Evolutionary conservation across 1,284 basidiomycete genomes (phyloP).

Genomic region (Omphalotus olearius): DNA sequence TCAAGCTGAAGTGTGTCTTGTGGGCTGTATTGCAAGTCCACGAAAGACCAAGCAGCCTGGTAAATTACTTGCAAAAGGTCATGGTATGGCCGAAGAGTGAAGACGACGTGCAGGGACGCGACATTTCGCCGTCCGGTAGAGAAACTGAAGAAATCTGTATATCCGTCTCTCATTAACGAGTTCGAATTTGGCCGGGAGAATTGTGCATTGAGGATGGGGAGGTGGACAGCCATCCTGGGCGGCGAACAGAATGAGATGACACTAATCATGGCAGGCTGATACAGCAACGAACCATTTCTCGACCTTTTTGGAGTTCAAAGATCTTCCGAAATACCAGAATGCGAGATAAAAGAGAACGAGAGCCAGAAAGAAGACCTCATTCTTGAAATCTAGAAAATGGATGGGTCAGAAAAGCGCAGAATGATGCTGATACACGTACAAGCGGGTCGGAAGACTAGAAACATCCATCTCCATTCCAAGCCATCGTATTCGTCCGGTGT

Average conservation of each 20-base stretch:
- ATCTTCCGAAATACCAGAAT: slow-evolving; percentile 51
- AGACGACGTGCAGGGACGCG: slow-evolving; percentile 72
- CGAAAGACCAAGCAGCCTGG: slow-evolving; percentile 56
- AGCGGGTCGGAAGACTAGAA: slow-evolving; percentile 79
- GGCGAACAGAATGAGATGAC: background rate
- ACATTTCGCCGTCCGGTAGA: slow-evolving; percentile 81
- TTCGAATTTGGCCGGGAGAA: slow-evolving; percentile 61
- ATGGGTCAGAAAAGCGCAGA: slow-evolving; percentile 10
- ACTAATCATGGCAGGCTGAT: background rate
- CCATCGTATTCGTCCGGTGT: slow-evolving; percentile 45
- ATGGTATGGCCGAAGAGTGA: slow-evolving; percentile 78
- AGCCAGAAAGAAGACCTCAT: slow-evolving; percentile 55
- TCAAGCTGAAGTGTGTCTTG: slow-evolving; percentile 71
- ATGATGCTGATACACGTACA: slow-evolving; percentile 36
- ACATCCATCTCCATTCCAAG: slow-evolving; percentile 66
- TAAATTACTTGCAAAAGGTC: slow-evolving; percentile 68
- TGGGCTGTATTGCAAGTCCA: slow-evolving; percentile 72
- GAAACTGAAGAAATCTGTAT: slow-evolving; percentile 78
- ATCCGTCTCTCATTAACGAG: slow-evolving; percentile 62
- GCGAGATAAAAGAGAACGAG: slow-evolving; percentile 51
- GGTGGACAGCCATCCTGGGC: slow-evolving; percentile 54
- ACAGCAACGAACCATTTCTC: slow-evolving; percentile 45
- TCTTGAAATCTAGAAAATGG: slow-evolving; percentile 51
- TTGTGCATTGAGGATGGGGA: slow-evolving; percentile 53
- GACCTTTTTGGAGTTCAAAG: slow-evolving; percentile 49